phyloP scores from a whole-genome alignment of 2,329 filamentous ascomycete species.

The Fusarium begoniae region DNA sequence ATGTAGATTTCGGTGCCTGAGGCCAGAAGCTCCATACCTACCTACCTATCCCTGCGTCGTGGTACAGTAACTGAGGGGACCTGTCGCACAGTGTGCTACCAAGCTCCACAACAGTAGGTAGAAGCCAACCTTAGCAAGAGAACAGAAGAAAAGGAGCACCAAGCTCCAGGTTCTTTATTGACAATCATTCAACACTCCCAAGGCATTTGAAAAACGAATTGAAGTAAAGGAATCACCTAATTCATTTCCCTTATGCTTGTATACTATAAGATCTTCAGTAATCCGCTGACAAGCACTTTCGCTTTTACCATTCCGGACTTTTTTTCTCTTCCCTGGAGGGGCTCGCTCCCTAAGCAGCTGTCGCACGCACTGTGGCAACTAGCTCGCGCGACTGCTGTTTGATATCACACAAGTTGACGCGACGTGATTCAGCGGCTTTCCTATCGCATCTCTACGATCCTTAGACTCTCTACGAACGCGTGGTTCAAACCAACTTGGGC shows the following conservation, averaged over 20 bases:
- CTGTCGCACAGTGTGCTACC: constrained; percentile 4
- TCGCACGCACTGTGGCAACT: constrained; percentile 44
- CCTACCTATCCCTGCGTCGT: constrained; percentile 26
- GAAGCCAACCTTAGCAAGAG: neutral
- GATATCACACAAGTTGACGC: constrained; percentile 38
- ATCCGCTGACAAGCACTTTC: neutral
- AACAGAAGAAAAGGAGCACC: neutral
- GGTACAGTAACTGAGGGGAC: constrained; percentile 13
- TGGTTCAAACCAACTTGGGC: neutral
- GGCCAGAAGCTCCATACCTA: constrained; percentile 14
- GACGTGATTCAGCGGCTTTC: constrained; percentile 28
- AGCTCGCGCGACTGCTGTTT: constrained; percentile 41
- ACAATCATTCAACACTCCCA: neutral
- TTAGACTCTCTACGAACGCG: constrained; percentile 17
- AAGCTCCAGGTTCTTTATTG: neutral
- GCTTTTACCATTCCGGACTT: neutral
- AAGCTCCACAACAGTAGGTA: neutral
- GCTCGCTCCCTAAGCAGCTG: neutral
- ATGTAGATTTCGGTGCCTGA: constrained; percentile 39
- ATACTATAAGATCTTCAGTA: neutral
- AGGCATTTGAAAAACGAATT: neutral
- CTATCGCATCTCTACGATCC: constrained; percentile 15
- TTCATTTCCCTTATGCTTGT: neutral
- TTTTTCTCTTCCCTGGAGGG: neutral
- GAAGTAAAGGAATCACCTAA: neutral